Percentiles rank a stretch among this genome's conserved stretches.
Conservation (phyloP, 305 asterid species). For the Fraxinus nigra region DNA sequence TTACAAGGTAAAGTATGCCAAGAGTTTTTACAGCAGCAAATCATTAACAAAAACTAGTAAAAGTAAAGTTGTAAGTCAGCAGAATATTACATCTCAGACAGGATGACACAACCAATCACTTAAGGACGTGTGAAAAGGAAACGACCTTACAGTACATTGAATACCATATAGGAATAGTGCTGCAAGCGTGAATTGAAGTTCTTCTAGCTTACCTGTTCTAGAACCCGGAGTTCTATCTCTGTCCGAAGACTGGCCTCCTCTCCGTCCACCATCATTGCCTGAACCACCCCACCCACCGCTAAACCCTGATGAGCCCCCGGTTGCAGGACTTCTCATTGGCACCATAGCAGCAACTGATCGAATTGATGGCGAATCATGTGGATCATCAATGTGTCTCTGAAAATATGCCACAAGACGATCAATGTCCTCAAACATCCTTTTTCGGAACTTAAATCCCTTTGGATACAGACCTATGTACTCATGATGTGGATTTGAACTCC, state of each 20-base stretch:
- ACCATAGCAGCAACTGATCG: conserved; percentile 91
- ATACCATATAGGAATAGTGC: background rate
- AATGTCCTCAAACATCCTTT: conserved; percentile 84
- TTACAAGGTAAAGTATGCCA: background rate
- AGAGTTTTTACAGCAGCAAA: background rate
- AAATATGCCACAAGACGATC: conserved; percentile 89
- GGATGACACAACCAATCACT: background rate
- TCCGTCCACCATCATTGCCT: conserved; percentile 63
- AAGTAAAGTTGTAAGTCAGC: background rate
- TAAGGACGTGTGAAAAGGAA: background rate
- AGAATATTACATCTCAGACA: background rate
- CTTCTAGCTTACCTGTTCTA: conserved; percentile 54
- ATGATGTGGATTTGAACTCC: conserved; percentile 92
- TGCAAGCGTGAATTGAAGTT: conserved; percentile 3
- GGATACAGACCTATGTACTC: conserved; percentile 93
- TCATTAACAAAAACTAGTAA: background rate
- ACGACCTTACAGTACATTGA: background rate
- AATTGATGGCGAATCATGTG: conserved; percentile 68
- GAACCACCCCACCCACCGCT: conserved; percentile 81
- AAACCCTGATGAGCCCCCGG: conserved; percentile 65
- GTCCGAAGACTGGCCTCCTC: conserved; percentile 63
- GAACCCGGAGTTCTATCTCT: conserved; percentile 59
- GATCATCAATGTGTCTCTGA: conserved; percentile 90
- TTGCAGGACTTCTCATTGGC: conserved; percentile 81
- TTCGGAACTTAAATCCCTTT: conserved; percentile 87